Conservation (phyloP, 345 rosid genomes). For the Syzygium aqueum region DNA sequence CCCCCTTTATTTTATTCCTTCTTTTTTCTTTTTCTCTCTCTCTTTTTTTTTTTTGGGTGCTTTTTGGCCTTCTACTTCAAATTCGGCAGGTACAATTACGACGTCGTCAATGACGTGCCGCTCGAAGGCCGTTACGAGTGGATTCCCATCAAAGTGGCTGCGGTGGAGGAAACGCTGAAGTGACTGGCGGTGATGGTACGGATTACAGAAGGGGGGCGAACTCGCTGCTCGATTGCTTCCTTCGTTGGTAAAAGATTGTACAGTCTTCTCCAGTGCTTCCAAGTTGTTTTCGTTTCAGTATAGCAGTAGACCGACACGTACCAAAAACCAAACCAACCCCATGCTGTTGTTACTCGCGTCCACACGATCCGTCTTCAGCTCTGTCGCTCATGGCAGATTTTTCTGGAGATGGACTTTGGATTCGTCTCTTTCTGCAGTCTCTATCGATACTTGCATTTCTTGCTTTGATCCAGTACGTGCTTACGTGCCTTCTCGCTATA, state of each 20-base stretch:
- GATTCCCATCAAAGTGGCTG: conserved; percentile 31
- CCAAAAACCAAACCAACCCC: not conserved
- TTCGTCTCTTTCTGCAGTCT: not conserved
- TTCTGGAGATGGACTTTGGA: not conserved
- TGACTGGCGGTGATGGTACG: not conserved
- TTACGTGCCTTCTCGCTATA: not conserved
- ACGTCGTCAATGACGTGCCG: conserved; percentile 55
- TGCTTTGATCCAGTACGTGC: not conserved
- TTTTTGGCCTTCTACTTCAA: not conserved
- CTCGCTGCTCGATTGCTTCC: not conserved
- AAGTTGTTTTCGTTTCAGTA: not conserved
- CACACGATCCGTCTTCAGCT: not conserved
- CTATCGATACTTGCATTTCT: not conserved
- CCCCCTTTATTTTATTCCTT: not conserved
- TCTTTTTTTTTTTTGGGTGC: no score
- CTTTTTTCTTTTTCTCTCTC: not conserved
- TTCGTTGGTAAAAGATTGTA: not conserved
- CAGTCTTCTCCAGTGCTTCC: not conserved
- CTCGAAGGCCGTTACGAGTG: conserved; percentile 66
- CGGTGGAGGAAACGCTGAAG: not conserved
- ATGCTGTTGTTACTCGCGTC: not conserved
- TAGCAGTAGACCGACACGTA: not conserved
- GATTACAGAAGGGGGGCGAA: not conserved
- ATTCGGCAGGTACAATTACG: conserved; percentile 64
- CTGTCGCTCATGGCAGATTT: not conserved